These are phyloP conservation scores for Pycnococcus provasolii DNA, from an alignment of 139 green algal species.

Conservation along the genomic window DNA sequence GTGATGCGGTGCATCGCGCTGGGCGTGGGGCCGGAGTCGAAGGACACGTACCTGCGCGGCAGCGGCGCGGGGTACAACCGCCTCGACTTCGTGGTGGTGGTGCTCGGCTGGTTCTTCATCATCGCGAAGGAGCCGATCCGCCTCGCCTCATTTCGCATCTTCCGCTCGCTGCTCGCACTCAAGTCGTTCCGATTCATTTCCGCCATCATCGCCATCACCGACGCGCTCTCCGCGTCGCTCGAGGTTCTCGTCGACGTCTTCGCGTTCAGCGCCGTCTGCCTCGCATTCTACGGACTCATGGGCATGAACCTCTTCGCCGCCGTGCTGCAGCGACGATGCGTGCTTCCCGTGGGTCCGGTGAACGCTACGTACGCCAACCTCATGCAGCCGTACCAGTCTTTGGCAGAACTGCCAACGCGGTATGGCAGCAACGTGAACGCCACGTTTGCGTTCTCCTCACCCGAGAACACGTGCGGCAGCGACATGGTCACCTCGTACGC, in stretches of 20 bases:
- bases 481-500: not conserved
- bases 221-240: not conserved
- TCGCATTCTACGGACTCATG: not conserved
- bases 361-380: not conserved
- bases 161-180: not conserved
- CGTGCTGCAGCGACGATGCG: not conserved
- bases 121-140: not conserved
- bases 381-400: not conserved
- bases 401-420: not conserved
- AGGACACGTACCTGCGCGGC: conserved; percentile 6
- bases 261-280: not conserved
- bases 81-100: conserved; percentile 3
- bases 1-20: not conserved
- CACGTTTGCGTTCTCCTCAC: not conserved
- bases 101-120: conserved; percentile 4
- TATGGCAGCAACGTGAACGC: not conserved
- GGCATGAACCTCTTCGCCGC: not conserved
- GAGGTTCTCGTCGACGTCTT: not conserved
- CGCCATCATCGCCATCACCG: not conserved
- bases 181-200: conserved; percentile 4
- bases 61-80: not conserved
- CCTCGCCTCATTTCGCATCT: not conserved
- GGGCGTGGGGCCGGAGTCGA: not conserved
- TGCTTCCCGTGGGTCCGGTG: not conserved
- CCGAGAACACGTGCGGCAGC: not conserved